Conservation (phyloP, 768 basidiomycete genomes). For the Mycena maculata region DNA sequence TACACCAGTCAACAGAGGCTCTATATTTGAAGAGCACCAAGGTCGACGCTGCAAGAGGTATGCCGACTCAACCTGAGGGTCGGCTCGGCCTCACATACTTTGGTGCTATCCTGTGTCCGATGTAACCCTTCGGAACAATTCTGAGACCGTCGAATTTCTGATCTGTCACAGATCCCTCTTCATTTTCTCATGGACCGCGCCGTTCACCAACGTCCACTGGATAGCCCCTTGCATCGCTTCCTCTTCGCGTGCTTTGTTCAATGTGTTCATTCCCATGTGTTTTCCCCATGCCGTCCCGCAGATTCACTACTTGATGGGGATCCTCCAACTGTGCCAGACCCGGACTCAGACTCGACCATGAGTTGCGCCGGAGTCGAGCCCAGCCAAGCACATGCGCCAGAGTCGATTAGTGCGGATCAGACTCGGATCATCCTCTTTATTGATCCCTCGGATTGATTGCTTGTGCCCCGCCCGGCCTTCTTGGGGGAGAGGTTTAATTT, state of each 20-base stretch:
- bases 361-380: no score
- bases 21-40: slow-evolving; percentile 18
- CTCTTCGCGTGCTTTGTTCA: slow-evolving; percentile 11
- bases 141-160: neutral
- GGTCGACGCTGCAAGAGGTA: slow-evolving; percentile 9
- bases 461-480: no score
- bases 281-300: no score
- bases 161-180: slow-evolving; percentile 24
- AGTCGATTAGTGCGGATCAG: no score
- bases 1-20: slow-evolving; percentile 12
- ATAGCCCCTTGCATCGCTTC: slow-evolving; percentile 32
- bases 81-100: slow-evolving; percentile 18
- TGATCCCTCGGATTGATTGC: no score
- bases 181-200: slow-evolving; percentile 34
- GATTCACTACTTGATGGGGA: no score
- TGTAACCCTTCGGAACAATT: neutral
- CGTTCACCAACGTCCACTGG: slow-evolving; percentile 26
- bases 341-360: no score
- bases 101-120: slow-evolving; percentile 27
- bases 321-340: no score
- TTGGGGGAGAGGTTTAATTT: no score
- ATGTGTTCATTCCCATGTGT: no score
- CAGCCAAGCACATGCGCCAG: no score
- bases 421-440: no score
- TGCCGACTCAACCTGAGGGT: slow-evolving; percentile 28